Conservation (phyloP, 306 rosid species). For the Fragaria nilgerrensis region DNA sequence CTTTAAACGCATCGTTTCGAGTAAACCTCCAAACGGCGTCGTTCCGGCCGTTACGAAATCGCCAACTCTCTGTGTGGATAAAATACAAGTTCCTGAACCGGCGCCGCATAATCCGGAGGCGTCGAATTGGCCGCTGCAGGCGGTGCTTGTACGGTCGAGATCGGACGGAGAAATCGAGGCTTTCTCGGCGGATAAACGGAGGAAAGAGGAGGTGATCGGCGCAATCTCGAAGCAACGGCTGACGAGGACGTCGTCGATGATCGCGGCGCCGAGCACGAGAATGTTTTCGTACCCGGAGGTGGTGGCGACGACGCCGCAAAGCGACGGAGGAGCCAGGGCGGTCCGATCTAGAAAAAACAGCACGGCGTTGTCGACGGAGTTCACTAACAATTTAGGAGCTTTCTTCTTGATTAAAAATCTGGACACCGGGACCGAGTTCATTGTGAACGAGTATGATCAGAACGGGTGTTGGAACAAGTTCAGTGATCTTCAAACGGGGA, state of each 20-base stretch:
- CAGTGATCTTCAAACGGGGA: slow-evolving; percentile 78
- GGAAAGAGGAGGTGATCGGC: slow-evolving; percentile 53
- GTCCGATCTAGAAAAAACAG: slow-evolving; percentile 8
- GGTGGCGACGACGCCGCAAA: slow-evolving; percentile 15
- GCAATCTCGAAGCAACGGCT: slow-evolving; percentile 59
- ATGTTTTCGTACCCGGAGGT: slow-evolving; percentile 5
- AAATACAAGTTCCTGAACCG: not conserved
- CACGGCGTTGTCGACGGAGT: slow-evolving; percentile 15
- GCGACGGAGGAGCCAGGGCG: not conserved
- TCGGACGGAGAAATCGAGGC: slow-evolving; percentile 63
- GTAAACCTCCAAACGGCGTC: not conserved
- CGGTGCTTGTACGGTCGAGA: slow-evolving; percentile 55
- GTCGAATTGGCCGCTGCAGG: slow-evolving; percentile 20
- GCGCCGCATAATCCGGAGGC: not conserved
- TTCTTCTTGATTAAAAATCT: slow-evolving; percentile 72
- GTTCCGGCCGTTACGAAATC: not conserved
- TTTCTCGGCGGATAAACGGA: slow-evolving; percentile 26
- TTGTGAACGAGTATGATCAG: slow-evolving; percentile 63
- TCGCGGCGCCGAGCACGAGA: slow-evolving; percentile 12
- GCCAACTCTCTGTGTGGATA: not conserved
- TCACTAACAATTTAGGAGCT: slow-evolving; percentile 36
- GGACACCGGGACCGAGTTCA: slow-evolving; percentile 81
- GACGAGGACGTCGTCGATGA: slow-evolving; percentile 42
- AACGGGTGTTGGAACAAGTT: slow-evolving; percentile 77
- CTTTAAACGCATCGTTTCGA: slow-evolving; percentile 24